Evolutionary conservation across 2,329 filamentous ascomycete species (phyloP).

Genomic region (Venturia effusa): DNA sequence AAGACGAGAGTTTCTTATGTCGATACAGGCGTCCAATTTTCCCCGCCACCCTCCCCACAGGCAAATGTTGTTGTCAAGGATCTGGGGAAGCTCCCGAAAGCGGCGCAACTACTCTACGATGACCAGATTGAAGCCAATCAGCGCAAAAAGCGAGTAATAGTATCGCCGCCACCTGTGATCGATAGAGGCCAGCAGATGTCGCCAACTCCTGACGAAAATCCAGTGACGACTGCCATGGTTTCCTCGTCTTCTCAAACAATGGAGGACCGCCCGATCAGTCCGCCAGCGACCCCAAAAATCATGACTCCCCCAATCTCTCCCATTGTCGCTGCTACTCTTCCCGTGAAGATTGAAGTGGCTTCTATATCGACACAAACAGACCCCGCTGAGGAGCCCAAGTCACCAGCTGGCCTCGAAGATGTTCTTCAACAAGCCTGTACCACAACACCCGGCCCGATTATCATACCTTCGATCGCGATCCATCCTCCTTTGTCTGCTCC

Average conservation of each 20-base stretch:
- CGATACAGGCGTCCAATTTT: constrained; percentile 72
- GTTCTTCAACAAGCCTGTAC: constrained; percentile 14
- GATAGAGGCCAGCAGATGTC: constrained; percentile 12
- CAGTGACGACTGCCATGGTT: constrained; percentile 39
- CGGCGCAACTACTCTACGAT: background rate
- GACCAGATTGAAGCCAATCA: constrained; percentile 60
- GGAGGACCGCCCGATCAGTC: constrained; percentile 48
- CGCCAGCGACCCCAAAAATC: constrained; percentile 52
- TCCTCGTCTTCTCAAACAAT: constrained; percentile 54
- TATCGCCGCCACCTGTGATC: constrained; percentile 5
- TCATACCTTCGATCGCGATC: constrained; percentile 80
- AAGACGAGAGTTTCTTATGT: constrained; percentile 42
- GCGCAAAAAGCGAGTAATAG: constrained; percentile 53
- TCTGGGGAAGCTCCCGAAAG: constrained; percentile 6
- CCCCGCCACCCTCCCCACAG: constrained; percentile 66
- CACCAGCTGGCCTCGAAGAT: constrained; percentile 23
- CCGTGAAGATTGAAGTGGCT: constrained; percentile 33
- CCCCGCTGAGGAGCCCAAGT: constrained; percentile 22
- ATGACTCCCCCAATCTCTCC: constrained; percentile 27
- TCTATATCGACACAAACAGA: constrained; percentile 54
- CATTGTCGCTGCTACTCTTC: constrained; percentile 26
- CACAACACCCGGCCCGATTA: constrained; percentile 26
- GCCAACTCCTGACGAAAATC: constrained; percentile 9
- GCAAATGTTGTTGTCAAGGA: constrained; percentile 16
- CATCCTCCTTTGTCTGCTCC: constrained; percentile 79